phyloP scores from a whole-genome alignment of 2,329 filamentous ascomycete genomes.

The Pseudocercospora fuligena region DNA sequence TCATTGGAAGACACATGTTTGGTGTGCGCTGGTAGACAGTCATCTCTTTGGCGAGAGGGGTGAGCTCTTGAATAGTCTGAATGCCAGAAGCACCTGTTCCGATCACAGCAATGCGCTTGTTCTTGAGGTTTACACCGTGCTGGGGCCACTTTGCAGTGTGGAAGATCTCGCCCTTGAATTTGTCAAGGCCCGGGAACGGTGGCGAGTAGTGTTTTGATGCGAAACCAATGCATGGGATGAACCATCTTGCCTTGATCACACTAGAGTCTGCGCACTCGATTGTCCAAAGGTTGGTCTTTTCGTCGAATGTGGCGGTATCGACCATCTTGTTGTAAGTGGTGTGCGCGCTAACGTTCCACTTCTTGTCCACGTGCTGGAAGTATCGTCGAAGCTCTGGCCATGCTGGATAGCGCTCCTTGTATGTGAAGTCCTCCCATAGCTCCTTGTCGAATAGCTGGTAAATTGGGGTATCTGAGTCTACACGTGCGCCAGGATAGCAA shows the following conservation, averaged over 20 bases:
- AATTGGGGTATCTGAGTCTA: constrained; percentile 47
- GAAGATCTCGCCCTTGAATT: constrained; percentile 62
- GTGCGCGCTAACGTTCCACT: constrained; percentile 60
- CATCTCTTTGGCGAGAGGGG: constrained; percentile 58
- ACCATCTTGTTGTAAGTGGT: constrained; percentile 62
- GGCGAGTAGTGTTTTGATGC: constrained; percentile 65
- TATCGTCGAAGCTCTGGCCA: constrained; percentile 60
- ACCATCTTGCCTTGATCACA: constrained; percentile 55
- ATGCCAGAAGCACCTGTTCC: constrained; percentile 69
- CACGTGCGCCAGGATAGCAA: constrained; percentile 48
- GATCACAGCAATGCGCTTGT: constrained; percentile 65
- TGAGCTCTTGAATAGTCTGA: constrained; percentile 66
- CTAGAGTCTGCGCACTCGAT: constrained; percentile 59
- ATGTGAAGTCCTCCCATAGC: constrained; percentile 59
- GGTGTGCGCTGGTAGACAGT: constrained; percentile 58
- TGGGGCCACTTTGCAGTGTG: constrained; percentile 61
- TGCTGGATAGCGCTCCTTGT: constrained; percentile 40
- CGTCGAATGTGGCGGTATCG: constrained; percentile 58
- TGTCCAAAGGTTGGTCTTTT: constrained; percentile 55
- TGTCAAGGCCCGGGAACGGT: constrained; percentile 62
- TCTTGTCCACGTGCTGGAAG: constrained; percentile 64
- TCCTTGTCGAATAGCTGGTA: constrained; percentile 39
- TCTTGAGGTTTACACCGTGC: constrained; percentile 57
- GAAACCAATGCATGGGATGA: constrained; percentile 62
- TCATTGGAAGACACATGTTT: constrained; percentile 67